Evolutionary conservation across 768 basidiomycete genomes (phyloP).

Genomic region (Amanita subjunquillea): DNA sequence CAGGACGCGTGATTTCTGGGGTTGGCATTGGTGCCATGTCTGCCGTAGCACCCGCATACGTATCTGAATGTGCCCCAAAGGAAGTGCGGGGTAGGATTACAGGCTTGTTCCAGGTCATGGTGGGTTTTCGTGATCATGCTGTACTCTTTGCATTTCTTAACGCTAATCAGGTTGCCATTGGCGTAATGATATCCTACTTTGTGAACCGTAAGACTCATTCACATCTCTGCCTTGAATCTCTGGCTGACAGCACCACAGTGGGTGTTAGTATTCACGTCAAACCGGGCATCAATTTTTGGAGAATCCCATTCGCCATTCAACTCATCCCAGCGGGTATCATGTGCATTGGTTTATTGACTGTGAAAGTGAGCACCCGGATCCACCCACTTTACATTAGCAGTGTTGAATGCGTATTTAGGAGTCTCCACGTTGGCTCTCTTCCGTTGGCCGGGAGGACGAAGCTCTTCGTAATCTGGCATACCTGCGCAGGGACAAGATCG

Average conservation of each 20-base stretch:
- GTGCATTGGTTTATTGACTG: conserved; percentile 54
- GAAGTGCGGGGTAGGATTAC: conserved; percentile 80
- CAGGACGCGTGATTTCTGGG: conserved; percentile 72
- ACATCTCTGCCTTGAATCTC: background rate
- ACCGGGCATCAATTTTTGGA: conserved; percentile 44
- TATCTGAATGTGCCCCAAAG: conserved; percentile 83
- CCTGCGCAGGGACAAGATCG: conserved; percentile 35
- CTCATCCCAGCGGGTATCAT: conserved; percentile 68
- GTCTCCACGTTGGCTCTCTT: conserved; percentile 70
- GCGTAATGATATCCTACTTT: conserved; percentile 82
- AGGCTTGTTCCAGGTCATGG: conserved; percentile 82
- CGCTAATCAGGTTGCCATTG: conserved; percentile 43
- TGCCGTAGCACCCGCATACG: conserved; percentile 77
- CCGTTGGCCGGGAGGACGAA: conserved; percentile 42
- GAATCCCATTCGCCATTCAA: conserved; percentile 66
- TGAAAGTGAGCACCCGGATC: conserved; percentile 28
- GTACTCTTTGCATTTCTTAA: background rate
- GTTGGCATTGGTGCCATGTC: conserved; percentile 76
- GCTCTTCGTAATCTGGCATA: conserved; percentile 55
- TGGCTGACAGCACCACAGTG: conserved; percentile 22
- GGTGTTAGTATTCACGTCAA: conserved; percentile 48
- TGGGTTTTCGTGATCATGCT: conserved; percentile 10
- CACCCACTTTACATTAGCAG: background rate
- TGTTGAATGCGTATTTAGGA: conserved; percentile 28
- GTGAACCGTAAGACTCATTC: conserved; percentile 50